Percentiles rank a stretch among this genome's conserved stretches.
phyloP scores from a whole-genome alignment of 495 filamentous ascomycete species.

The Penicillium verhagenii region DNA sequence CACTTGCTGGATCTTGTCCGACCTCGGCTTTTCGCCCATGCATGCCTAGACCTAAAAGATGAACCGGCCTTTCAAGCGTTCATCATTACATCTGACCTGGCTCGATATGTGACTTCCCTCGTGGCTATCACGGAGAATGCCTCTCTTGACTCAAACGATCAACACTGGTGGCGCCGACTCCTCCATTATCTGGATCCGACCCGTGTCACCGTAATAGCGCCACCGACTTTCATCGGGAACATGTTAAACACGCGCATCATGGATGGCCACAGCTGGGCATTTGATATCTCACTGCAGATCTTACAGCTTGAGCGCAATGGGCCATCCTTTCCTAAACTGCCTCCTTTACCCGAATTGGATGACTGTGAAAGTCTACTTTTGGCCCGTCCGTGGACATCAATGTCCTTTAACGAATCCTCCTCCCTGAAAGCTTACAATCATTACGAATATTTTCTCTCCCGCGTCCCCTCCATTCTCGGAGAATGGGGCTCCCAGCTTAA shows the following conservation, averaged over 20 bases:
- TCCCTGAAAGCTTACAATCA: constrained; percentile 44
- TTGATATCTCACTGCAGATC: constrained; percentile 37
- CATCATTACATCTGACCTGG: constrained; percentile 21
- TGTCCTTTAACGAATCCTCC: constrained; percentile 42
- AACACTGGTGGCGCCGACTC: constrained; percentile 34
- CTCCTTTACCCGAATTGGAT: constrained; percentile 5
- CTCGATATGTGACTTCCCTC: constrained; percentile 32
- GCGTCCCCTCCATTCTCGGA: constrained; percentile 35
- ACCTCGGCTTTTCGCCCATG: constrained; percentile 36
- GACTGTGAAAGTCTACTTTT: constrained; percentile 20
- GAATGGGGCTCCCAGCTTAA: constrained; percentile 27
- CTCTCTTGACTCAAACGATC: constrained; percentile 14
- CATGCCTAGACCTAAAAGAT: constrained; percentile 28
- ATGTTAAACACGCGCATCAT: constrained; percentile 29
- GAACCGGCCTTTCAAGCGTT: constrained; percentile 30
- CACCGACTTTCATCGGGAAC: constrained; percentile 33
- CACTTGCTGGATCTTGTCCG: constrained; percentile 29
- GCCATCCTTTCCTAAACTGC: neutral
- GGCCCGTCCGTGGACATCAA: constrained; percentile 32
- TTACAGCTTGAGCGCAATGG: constrained; percentile 26
- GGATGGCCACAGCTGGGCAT: constrained; percentile 40
- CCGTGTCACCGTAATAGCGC: constrained; percentile 34
- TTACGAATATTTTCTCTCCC: constrained; percentile 44
- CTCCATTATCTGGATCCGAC: constrained; percentile 30
- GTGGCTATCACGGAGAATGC: constrained; percentile 22